Conservation (phyloP, 176 grass and related monocot genomes). For the Bonia amplexicaulis region DNA sequence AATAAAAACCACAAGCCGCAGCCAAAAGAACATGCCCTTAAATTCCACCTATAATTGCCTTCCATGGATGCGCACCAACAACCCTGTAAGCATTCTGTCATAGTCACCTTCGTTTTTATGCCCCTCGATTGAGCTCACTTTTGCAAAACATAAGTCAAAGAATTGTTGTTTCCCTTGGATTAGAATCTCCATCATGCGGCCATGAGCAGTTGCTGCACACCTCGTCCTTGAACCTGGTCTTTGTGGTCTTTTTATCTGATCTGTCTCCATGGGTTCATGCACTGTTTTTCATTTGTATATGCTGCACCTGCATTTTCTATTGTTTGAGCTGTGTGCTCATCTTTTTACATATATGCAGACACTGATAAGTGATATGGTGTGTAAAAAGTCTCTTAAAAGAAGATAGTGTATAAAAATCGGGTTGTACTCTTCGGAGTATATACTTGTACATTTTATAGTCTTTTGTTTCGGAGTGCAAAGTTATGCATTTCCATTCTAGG, state of each 20-base stretch:
- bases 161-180: slow-evolving; percentile 86
- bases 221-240: slow-evolving; percentile 34
- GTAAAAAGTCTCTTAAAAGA: not conserved
- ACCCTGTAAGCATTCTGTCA: not conserved
- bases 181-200: slow-evolving; percentile 84
- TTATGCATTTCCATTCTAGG: not conserved
- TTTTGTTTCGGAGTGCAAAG: not conserved
- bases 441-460: not conserved
- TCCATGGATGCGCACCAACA: not conserved
- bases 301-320: not conserved
- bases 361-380: not conserved
- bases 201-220: slow-evolving; percentile 19
- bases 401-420: not conserved
- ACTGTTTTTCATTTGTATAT: not conserved
- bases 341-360: not conserved
- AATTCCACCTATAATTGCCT: not conserved
- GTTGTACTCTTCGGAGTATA: not conserved
- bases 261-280: not conserved
- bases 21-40: too few species aligned
- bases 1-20: too few species aligned
- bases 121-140: not conserved
- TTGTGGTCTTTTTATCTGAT: slow-evolving; percentile 10
- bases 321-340: not conserved
- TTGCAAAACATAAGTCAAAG: not conserved
- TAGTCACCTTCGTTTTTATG: not conserved